Evolutionary conservation across 2,329 filamentous ascomycete species (phyloP), one percentile per base, ranked within the genome.

Genomic region (Ustulina deusta): DNA sequence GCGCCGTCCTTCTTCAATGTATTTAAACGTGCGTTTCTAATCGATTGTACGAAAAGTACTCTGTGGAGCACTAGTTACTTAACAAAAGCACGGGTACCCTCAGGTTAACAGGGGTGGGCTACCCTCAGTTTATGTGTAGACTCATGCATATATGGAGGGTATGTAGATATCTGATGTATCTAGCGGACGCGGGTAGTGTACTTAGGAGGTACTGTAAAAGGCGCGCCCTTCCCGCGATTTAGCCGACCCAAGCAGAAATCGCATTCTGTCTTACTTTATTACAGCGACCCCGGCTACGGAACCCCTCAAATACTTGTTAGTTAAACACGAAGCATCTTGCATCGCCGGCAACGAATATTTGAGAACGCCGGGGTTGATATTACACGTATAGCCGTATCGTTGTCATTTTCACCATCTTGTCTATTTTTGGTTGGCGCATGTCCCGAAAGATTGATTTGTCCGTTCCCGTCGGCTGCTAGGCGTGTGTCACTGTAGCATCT

Each of bases 261-360:
- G 4, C n/a, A 17, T 17, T 40, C 13, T 6, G n/a, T 17, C 20
- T 25, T 25, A 40, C 34, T 20, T 42, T n/a, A n/a, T 42, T n/a
- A n/a, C 36, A 49, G 57, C 57, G 56, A 59, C 67, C 61, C 57
- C 61, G 57, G 59, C 32, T 34, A 20, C 4, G 34, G 34, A 61
- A 52, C 66, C 57, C 59, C 61, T 61, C 59, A 59, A 36, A 65
- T 22, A 15, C 9, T 17, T 22, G 15, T 6, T 36, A 38, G 20
- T 20, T 20, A 11, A 17, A 44, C 44, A 56, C 40, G 32, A 34
- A 51, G 46, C 65, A 63, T 46, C 22, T 57, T 65, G 42, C 44
- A 66, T 66, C 59, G 52, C 36, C 34, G 51, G 44, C 49, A 61
- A 49, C 65, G 46, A 65, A 66, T 61, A 63, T 64, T 64, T 68